Conservation (phyloP, 1,139 yeast species). For the Magnusiomyces suaveolens region DNA sequence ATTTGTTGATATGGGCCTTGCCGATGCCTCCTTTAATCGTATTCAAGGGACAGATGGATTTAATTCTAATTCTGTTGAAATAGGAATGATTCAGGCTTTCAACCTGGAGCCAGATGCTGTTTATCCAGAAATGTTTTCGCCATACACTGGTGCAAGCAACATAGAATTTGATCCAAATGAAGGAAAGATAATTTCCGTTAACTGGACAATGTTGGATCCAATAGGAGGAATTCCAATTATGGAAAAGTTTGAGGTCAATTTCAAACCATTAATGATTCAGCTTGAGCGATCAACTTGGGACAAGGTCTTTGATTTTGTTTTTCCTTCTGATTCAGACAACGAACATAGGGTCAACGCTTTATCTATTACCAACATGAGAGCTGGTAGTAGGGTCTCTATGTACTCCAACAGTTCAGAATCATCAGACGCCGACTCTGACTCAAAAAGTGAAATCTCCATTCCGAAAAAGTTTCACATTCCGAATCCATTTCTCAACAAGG, state of each 20-base stretch:
- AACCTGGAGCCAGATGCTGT: constrained; percentile 52
- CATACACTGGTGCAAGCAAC: constrained; percentile 30
- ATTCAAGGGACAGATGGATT: constrained; percentile 53
- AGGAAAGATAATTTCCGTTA: constrained; percentile 40
- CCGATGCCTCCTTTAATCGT: constrained; percentile 52
- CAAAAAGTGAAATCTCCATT: background rate
- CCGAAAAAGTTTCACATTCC: background rate
- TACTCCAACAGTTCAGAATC: constrained; percentile 2
- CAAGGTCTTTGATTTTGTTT: constrained; percentile 51
- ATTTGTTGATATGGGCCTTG: constrained; percentile 62
- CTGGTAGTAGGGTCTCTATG: constrained; percentile 8
- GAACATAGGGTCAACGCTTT: no score
- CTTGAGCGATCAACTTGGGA: constrained; percentile 63
- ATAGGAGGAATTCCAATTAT: constrained; percentile 80
- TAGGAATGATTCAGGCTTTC: constrained; percentile 61
- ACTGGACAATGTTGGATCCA: constrained; percentile 68
- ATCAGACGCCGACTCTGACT: constrained; percentile 8
- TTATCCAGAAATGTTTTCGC: constrained; percentile 66
- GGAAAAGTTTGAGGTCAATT: constrained; percentile 39
- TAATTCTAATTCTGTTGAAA: constrained; percentile 48
- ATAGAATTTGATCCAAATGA: constrained; percentile 22
- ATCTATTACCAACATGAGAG: constrained; percentile 16
- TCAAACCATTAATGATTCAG: constrained; percentile 64
- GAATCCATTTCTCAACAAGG: background rate
- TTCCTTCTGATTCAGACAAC: constrained; percentile 41